Evolutionary conservation across 1,284 basidiomycete species (phyloP).

Genomic region (Austroboletus novae-zelandiae): DNA sequence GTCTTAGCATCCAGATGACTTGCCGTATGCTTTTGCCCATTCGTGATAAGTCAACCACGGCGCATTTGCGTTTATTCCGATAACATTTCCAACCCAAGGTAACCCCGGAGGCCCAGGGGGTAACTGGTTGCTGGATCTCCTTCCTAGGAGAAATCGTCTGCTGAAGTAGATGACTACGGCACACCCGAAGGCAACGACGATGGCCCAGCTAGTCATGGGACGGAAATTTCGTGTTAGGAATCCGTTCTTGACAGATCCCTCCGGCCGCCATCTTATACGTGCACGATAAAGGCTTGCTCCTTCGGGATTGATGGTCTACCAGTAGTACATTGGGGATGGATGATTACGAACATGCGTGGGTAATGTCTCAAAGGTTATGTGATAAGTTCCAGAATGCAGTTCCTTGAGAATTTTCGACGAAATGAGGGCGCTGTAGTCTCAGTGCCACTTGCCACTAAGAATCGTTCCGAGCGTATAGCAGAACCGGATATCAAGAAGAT

Average conservation of each 20-base stretch:
- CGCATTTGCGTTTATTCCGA: not conserved
- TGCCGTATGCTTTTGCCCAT: constrained; percentile 14
- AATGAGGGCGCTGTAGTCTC: too few relatives aligned
- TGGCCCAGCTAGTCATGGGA: not conserved
- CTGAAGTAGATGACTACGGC: not conserved
- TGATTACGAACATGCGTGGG: not conserved
- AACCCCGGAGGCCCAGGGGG: constrained; percentile 1
- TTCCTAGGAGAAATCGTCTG: not conserved
- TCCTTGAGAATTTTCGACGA: not conserved
- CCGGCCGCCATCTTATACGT: not conserved
- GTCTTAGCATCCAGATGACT: not conserved
- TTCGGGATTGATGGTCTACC: not conserved
- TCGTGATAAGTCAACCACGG: constrained; percentile 14
- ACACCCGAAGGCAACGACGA: not conserved
- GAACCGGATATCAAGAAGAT: too few relatives aligned
- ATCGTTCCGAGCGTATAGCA: too few relatives aligned
- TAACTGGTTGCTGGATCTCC: not conserved
- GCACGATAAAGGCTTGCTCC: not conserved
- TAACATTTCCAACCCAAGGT: not conserved
- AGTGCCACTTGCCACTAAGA: too few relatives aligned
- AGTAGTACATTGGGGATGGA: not conserved
- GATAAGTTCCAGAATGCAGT: not conserved
- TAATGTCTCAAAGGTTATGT: not conserved
- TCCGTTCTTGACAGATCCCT: not conserved
- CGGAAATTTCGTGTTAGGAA: not conserved